Base-by-base conservation (phyloP, 2,329 filamentous ascomycete genomes). In the Trichoderma semiorbis region DNA sequence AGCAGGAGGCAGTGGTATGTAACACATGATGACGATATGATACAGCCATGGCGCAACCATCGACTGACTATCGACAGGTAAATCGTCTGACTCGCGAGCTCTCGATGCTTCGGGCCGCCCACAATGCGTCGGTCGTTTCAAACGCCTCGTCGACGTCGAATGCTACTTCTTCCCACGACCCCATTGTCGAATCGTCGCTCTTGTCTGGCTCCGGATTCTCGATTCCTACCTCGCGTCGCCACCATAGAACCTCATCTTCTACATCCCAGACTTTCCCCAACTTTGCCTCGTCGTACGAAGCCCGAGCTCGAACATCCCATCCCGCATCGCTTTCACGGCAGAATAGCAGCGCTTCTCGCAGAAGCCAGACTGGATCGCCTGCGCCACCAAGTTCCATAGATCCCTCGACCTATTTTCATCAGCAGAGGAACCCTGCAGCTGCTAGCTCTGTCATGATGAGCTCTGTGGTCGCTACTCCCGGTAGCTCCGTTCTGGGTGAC, bases 81-180 rank as follows among this genome's bases (percentile, higher is more conserved):
- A 98, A 98, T 83, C 93, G 95, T 39, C 87, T 98, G 36, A 97
- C 93, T 0, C 92, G 95, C 71, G 95, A 98, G 80, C 89, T 98
- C 43, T 91, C 92, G 18, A 86, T 94, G 67, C 89, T 98, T n/a
- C 92, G 95, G 69, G 87, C 88, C 34, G 87, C 88, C 28, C 89
- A 91, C 72, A 91, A 91, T 77, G 89, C 89, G 7, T 91, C 89
- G 0, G 89, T 90, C 34, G 88, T 85, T 5, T 91, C 89, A 58
- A 91, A 91, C 77, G 80, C 88, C n/a, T 91, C 89, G 3, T 91
- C 89, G 0, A 85, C 86, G 3, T 89, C 88, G 1, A 84, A 88
- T 32, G 85, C 85, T 69, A 85, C 85, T 71, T 85, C 86, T 21
- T 83, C 82, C 47, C 82, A 84, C 75, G 87, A 87, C 64, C 78